These are phyloP conservation scores for Colletotrichum horii DNA, from an alignment of 2,329 filamentous ascomycete genomes.

Conservation along the genomic window DNA sequence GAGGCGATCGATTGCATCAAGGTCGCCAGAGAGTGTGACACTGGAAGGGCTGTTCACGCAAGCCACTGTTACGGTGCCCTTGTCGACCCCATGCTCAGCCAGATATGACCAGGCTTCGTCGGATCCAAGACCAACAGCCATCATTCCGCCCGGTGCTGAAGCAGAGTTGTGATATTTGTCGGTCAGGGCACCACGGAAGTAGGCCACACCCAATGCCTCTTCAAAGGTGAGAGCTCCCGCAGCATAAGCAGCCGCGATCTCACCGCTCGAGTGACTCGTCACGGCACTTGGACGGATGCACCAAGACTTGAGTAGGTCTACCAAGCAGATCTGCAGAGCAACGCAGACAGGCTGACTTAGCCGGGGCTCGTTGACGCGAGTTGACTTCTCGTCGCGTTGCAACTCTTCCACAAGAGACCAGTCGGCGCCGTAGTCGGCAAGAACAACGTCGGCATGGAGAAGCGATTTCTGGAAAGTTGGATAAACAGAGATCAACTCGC, in stretches of 20 bases:
- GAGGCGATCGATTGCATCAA: conserved; percentile 26
- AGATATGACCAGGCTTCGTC: conserved; percentile 19
- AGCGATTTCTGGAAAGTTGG: conserved; percentile 24
- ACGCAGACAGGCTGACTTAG: conserved; percentile 49
- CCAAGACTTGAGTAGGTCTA: conserved; percentile 48
- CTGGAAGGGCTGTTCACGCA: conserved; percentile 41
- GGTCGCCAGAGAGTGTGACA: conserved; percentile 35
- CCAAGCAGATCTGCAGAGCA: conserved; percentile 52
- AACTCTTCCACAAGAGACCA: conserved; percentile 43
- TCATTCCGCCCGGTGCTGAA: conserved; percentile 30
- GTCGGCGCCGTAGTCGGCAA: neutral
- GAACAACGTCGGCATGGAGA: neutral
- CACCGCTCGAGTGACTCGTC: conserved; percentile 51
- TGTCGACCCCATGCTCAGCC: neutral
- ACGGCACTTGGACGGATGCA: conserved; percentile 42
- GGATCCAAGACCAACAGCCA: conserved; percentile 32
- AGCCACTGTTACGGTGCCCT: conserved; percentile 32
- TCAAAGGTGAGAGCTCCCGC: conserved; percentile 31
- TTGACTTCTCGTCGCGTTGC: conserved; percentile 29
- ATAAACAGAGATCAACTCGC: conserved; percentile 27
- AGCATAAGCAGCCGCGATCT: conserved; percentile 53
- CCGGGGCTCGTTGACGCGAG: conserved; percentile 38
- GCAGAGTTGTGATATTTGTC: neutral
- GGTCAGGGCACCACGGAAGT: conserved; percentile 31
- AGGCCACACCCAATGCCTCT: conserved; percentile 34